phyloP scores from a whole-genome alignment of 306 rosid species.

The Casuarina cunninghamiana region DNA sequence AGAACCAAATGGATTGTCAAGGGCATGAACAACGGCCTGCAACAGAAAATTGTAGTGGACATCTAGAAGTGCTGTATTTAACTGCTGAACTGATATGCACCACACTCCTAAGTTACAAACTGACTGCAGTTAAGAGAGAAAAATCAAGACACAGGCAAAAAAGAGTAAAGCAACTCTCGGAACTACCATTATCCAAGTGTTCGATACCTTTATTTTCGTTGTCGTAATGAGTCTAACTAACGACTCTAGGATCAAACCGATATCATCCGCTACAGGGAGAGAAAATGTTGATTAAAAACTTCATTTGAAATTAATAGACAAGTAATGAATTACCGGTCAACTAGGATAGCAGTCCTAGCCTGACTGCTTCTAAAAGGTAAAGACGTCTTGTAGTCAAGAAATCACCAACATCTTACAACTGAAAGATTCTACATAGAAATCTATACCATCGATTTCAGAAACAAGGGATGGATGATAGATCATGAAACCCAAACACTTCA shows the following conservation, averaged over 20 bases:
- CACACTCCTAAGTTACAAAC: constrained; percentile 86
- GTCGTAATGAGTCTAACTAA: constrained; percentile 57
- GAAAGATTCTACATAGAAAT: neutral
- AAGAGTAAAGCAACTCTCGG: neutral
- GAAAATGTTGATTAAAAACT: neutral
- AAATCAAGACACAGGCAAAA: constrained; percentile 2
- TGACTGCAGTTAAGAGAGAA: constrained; percentile 46
- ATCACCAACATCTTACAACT: neutral
- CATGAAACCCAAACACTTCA: constrained; percentile 89
- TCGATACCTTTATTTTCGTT: constrained; percentile 61
- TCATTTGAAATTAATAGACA: neutral
- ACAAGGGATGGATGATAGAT: constrained; percentile 63
- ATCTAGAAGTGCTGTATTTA: constrained; percentile 43
- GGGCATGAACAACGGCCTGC: constrained; percentile 64
- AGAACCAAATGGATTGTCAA: constrained; percentile 84
- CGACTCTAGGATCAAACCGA: constrained; percentile 49
- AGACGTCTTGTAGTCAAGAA: neutral
- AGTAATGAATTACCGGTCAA: neutral
- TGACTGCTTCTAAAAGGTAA: neutral
- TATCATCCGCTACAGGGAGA: constrained; percentile 54
- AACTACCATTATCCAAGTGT: neutral
- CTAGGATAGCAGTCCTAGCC: neutral
- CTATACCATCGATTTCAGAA: constrained; percentile 48
- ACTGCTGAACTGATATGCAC: constrained; percentile 82
- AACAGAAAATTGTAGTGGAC: constrained; percentile 50